Evolutionary conservation across 2,329 filamentous ascomycete species (phyloP).

Genomic region (Harringtonia aguacate): DNA sequence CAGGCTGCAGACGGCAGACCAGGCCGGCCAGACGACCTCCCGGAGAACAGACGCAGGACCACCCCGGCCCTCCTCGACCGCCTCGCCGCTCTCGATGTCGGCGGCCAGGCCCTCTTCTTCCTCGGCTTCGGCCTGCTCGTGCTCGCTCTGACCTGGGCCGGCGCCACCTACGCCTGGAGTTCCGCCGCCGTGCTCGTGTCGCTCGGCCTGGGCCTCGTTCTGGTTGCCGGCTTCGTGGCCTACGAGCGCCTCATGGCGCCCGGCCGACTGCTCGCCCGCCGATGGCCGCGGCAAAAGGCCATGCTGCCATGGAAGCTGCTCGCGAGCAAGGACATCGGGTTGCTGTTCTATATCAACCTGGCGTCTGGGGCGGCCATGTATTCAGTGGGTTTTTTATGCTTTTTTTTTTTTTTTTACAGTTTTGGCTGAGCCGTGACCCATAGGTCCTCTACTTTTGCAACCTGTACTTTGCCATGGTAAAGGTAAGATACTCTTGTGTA

Average conservation of each 20-base stretch:
- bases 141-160: slow-evolving; percentile 45
- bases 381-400: slow-evolving; percentile 56
- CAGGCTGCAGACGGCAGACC: too few relatives aligned
- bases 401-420: too few relatives aligned
- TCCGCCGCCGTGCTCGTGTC: slow-evolving; percentile 37
- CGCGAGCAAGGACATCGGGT: slow-evolving; percentile 41
- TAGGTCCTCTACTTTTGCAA: slow-evolving; percentile 4
- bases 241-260: slow-evolving; percentile 46
- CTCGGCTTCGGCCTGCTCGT: slow-evolving; percentile 42
- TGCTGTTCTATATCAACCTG: slow-evolving; percentile 54
- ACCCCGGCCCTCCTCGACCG: slow-evolving; percentile 16
- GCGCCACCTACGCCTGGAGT: slow-evolving; percentile 40
- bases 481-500: slow-evolving; percentile 7
- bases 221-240: slow-evolving; percentile 30
- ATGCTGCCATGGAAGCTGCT: slow-evolving; percentile 51
- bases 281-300: slow-evolving; percentile 43
- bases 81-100: slow-evolving; percentile 43
- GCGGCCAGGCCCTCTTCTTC: slow-evolving; percentile 46
- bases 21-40: too few relatives aligned
- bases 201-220: slow-evolving; percentile 31
- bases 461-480: slow-evolving; percentile 15
- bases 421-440: neutral
- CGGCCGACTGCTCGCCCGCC: slow-evolving; percentile 30
- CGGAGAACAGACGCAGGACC: too few relatives aligned
- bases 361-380: slow-evolving; percentile 45